These are phyloP conservation scores for Leccinum idahoense DNA, from an alignment of 1,284 basidiomycete genomes.

Conservation along the genomic window DNA sequence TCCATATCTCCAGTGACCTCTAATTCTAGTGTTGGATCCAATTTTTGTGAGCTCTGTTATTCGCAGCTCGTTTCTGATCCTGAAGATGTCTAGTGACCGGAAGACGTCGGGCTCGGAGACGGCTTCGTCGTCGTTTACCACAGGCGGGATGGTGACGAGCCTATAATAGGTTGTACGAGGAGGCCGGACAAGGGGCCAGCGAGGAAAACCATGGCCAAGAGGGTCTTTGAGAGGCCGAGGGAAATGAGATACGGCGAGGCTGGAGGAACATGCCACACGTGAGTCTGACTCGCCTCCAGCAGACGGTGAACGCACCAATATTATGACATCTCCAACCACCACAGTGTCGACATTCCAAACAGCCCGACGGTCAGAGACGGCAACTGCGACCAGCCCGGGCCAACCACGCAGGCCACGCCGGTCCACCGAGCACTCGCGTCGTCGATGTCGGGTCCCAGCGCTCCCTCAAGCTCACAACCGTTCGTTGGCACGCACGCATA, in stretches of 20 bases:
- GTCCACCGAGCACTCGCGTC: constrained; percentile 41
- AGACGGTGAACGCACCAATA: constrained; percentile 40
- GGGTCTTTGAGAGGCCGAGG: constrained; percentile 82
- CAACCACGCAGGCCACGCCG: constrained; percentile 52
- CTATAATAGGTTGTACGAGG: constrained; percentile 89
- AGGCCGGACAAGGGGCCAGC: constrained; percentile 92
- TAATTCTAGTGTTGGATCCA: constrained; percentile 64
- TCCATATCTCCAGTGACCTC: constrained; percentile 6
- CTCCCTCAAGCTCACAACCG: too few species aligned
- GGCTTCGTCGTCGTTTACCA: too few species aligned
- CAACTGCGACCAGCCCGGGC: constrained; percentile 58
- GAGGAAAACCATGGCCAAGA: constrained; percentile 88
- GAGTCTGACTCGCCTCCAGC: neutral
- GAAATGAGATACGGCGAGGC: constrained; percentile 92
- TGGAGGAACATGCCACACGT: constrained; percentile 10
- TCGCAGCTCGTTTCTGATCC: neutral
- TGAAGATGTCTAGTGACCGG: constrained; percentile 36
- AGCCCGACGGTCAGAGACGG: constrained; percentile 75
- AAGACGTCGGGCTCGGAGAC: too few species aligned
- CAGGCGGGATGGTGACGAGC: constrained; percentile 33
- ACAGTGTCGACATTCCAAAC: constrained; percentile 79
- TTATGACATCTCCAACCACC: constrained; percentile 91
- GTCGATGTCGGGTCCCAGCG: constrained; percentile 13
- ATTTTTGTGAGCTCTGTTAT: constrained; percentile 69
- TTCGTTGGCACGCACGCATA: too few species aligned